Base-by-base conservation (phyloP, 2,329 filamentous ascomycete species). In the Microsporum canis region DNA sequence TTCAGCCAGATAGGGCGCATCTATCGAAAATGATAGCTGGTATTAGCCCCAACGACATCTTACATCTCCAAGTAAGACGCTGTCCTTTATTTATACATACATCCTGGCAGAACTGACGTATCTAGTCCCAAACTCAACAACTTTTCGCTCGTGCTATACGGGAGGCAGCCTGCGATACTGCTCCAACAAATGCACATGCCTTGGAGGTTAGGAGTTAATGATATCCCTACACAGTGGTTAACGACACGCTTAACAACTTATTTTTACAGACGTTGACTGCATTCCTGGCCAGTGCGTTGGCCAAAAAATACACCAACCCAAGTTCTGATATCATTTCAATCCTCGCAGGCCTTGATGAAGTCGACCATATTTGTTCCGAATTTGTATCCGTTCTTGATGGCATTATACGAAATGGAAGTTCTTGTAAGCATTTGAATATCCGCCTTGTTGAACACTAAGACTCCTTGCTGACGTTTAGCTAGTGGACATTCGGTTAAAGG, bases 281-380 rank as follows among this genome's bases (percentile, higher is more conserved):
- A 56, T 96, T 97, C 75, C 82, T 99, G 71, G 86, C 87, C 57
- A 85, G 85, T 60, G 82, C 95, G 17, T 79, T 97, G 64, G 83
- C 84, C 62, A 99, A 97, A 76, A 90, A 88, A 72, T 99, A 95
- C 73, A 91, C 89, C 29, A 96, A 96, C 69, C 89, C 91, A 4
- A 96, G 91, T 73, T 94, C 94, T 57, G 94, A 97, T 74, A 88
- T 96, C 67, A 96, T 99, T 70, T 85, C 87, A 61, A 82, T 97
- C 38, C 81, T 99, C 57, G 89, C 91, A 3, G 94, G 94, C 4
- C 82, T 99, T 59, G 88, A 96, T 76, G 82, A 90, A 67, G 88
- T 96, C 57, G 94, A 99, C 72, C 80, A 82, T 5, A 82, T 95
- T 53, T 92, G 97, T 72, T 87, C 89, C 49, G 89, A 96, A 61